Evolutionary conservation across 768 basidiomycete species (phyloP).

Genomic region (Terana coerulea): DNA sequence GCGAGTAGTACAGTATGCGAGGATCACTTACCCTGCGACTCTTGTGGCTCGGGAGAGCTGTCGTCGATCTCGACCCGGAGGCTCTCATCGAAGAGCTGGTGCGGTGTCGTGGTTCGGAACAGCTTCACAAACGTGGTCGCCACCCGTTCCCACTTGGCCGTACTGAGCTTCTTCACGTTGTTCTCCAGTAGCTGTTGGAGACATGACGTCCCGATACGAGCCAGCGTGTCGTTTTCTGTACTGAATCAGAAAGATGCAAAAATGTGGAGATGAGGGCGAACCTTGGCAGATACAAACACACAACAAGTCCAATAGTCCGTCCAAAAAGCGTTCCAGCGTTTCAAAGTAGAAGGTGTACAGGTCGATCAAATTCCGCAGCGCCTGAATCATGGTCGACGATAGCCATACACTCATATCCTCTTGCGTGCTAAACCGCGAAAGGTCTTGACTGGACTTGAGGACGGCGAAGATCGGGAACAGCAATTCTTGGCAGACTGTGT

Average conservation of each 20-base stretch:
- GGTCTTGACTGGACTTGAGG: conserved; percentile 86
- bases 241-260: not conserved
- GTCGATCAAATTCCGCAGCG: conserved; percentile 90
- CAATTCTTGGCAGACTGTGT: conserved; percentile 92
- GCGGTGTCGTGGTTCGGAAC: conserved; percentile 97
- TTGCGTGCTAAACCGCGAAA: conserved; percentile 90
- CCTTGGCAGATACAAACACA: conserved; percentile 99
- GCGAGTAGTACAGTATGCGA: not conserved
- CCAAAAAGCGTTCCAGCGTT: conserved; percentile 83
- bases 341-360: conserved; percentile 96
- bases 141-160: conserved; percentile 86
- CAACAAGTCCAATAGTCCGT: conserved; percentile 89
- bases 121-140: conserved; percentile 90
- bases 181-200: conserved; percentile 93
- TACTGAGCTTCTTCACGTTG: conserved; percentile 83
- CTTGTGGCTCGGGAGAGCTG: conserved; percentile 48
- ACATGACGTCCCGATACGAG: conserved; percentile 96
- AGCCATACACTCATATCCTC: conserved; percentile 99
- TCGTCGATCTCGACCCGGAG: conserved; percentile 82
- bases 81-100: conserved; percentile 92
- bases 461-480: conserved; percentile 99
- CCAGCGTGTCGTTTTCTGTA: conserved; percentile 95
- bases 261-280: conserved; percentile 32
- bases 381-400: conserved; percentile 98
- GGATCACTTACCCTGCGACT: conserved; percentile 33